Conservation (phyloP, 768 basidiomycete genomes). For the Trametes sanguinea region DNA sequence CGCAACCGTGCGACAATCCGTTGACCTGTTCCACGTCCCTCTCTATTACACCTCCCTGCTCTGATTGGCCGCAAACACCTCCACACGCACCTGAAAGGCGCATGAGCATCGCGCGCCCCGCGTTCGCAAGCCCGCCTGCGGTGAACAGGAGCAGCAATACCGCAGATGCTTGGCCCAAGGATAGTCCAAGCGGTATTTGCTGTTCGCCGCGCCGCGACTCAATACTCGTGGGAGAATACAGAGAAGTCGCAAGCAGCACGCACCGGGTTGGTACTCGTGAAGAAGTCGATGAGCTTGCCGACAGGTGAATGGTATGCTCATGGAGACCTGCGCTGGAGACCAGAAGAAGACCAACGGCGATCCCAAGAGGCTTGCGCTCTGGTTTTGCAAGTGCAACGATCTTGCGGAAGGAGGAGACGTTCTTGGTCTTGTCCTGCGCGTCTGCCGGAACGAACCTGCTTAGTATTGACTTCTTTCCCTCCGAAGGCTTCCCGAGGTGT, state of each 20-base stretch:
- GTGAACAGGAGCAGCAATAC: conserved; percentile 77
- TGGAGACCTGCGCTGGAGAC: conserved; percentile 89
- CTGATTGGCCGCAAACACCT: neutral
- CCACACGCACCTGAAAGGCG: conserved; percentile 68
- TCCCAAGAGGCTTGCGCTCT: conserved; percentile 73
- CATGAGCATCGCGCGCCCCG: conserved; percentile 83
- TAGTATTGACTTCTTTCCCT: conserved; percentile 20
- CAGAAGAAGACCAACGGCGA: conserved; percentile 78
- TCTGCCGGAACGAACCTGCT: conserved; percentile 22
- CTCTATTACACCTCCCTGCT: neutral
- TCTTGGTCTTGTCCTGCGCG: conserved; percentile 29
- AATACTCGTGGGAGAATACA: neutral
- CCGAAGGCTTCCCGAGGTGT: neutral
- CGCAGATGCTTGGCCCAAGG: conserved; percentile 77
- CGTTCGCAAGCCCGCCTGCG: conserved; percentile 85
- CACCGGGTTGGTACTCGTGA: conserved; percentile 73
- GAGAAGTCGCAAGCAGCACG: conserved; percentile 29
- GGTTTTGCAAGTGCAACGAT: conserved; percentile 79
- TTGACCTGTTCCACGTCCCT: conserved; percentile 50
- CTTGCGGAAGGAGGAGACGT: conserved; percentile 68
- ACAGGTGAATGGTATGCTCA: conserved; percentile 93
- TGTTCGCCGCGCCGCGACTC: conserved; percentile 25
- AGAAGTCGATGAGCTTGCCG: conserved; percentile 93
- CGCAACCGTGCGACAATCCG: conserved; percentile 88
- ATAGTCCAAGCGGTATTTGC: conserved; percentile 81